These are phyloP conservation scores for Sporisorium iseilematis-ciliati DNA, from an alignment of 1,284 basidiomycete genomes.

Conservation along the genomic window DNA sequence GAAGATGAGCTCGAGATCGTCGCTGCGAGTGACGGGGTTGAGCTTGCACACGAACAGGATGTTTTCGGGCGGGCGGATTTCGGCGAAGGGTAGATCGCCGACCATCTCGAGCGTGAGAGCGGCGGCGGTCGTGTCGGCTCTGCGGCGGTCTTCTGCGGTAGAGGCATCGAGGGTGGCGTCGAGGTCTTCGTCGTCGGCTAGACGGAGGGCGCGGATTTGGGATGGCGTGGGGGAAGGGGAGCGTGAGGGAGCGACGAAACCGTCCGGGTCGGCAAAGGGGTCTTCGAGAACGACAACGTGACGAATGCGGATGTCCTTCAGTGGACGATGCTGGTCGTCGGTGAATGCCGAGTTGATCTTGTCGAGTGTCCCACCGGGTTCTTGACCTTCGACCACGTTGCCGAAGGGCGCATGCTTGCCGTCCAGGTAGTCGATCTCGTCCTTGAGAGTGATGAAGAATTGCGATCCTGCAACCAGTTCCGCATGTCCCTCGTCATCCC, in stretches of 20 bases:
- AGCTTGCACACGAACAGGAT: slow-evolving; percentile 99
- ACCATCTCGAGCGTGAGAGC: slow-evolving; percentile 99
- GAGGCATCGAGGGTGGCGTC: slow-evolving; percentile 77
- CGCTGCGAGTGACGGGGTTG: slow-evolving; percentile 92
- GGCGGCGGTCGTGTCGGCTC: slow-evolving; percentile 88
- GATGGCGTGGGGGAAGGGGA: slow-evolving; percentile 76
- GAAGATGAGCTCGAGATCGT: slow-evolving; percentile 97
- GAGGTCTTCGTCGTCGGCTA: slow-evolving; percentile 77
- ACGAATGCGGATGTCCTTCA: slow-evolving; percentile 92
- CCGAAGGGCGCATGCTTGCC: slow-evolving; percentile 96
- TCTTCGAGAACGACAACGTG: slow-evolving; percentile 91
- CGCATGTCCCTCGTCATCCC: slow-evolving; percentile 73
- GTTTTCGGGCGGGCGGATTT: slow-evolving; percentile 97
- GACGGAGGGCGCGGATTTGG: slow-evolving; percentile 73
- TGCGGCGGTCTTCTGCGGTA: slow-evolving; percentile 82
- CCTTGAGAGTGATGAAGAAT: slow-evolving; percentile 93
- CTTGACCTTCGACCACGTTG: slow-evolving; percentile 91
- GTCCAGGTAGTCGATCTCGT: slow-evolving; percentile 93
- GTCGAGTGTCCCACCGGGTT: slow-evolving; percentile 78
- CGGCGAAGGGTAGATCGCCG: slow-evolving; percentile 96
- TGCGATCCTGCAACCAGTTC: slow-evolving; percentile 89
- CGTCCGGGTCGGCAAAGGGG: slow-evolving; percentile 86
- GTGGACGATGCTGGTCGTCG: slow-evolving; percentile 87
- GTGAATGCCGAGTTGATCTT: slow-evolving; percentile 91
- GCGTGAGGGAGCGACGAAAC: slow-evolving; percentile 76